Evolutionary conservation across 352 stramenopile genomes (phyloP), one percentile per base, ranked within the genome.

Genomic region (Phytopythium mirpurense): DNA sequence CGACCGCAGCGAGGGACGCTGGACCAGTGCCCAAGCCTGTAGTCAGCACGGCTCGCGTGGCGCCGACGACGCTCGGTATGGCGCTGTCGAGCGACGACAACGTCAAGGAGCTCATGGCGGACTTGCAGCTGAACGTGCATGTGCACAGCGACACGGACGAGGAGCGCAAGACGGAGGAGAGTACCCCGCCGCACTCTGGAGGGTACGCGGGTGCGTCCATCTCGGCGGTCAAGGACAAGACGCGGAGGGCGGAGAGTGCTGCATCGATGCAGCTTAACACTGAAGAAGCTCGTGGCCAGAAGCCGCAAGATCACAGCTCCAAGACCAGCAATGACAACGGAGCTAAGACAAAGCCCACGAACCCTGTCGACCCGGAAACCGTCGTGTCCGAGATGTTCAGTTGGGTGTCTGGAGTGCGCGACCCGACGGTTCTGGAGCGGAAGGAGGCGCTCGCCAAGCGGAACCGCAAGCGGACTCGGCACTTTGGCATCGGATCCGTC

Each of bases 111-210:
- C 34, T 90, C 43, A 79, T 90, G 65, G 56, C 71, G 40, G 68
- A 78, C 37, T 51, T 86, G 50, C 43, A 78, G 9, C 45, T 90
- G 34, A 59, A 84, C 14, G 16, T 67, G 21, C 50, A 64, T 4
- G 51, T 56, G 12, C 57, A 45, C 1, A 51, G 66, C 37, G 42
- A 36, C 2, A 63, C 57, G 14, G 57, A 56, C 0, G 58, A 83
- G 48, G 75, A 85, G 59, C 42, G 37, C 26, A 83, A 86, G 56
- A 84, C 68, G 9, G 75, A 86, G 35, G 73, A 85, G 51, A 78
- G 63, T 34, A 79, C 67, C 15, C 70, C 68, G 10, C 62, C 65
- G 9, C 60, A 78, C 51, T 40, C 60, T n/a, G 63, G 59, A 24
- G 60, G 27, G 4, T 55, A 52, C 51, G 47, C 24, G 24, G 19